These are phyloP conservation scores for Comarum palustre DNA, from an alignment of 306 rosid species.

Conservation along the genomic window DNA sequence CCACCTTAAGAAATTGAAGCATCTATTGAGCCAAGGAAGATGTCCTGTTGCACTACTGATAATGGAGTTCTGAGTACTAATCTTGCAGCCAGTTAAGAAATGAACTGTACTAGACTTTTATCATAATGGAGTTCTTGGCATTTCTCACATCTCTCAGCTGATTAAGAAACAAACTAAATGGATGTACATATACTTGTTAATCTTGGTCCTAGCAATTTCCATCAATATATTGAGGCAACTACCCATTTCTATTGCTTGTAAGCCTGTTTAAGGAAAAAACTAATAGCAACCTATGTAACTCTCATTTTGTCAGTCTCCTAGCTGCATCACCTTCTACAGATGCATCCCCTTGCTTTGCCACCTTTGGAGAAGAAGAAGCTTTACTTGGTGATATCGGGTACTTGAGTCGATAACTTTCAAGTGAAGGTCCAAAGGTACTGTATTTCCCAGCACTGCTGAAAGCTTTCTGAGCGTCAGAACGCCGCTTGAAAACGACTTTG, in stretches of 20 bases:
- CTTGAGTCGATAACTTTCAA: conserved; percentile 76
- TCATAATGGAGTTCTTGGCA: not conserved
- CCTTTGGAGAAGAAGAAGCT: conserved; percentile 16
- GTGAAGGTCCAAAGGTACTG: conserved; percentile 75
- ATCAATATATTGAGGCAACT: conserved; percentile 15
- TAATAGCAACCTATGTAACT: not conserved
- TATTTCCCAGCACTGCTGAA: conserved; percentile 85
- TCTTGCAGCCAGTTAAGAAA: conserved; percentile 13
- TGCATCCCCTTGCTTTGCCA: conserved; percentile 33
- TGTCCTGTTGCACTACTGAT: not conserved
- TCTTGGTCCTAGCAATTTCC: conserved; percentile 21
- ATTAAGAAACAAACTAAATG: conserved; percentile 19
- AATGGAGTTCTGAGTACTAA: not conserved
- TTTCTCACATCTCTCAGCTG: not conserved
- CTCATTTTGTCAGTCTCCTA: conserved; percentile 13
- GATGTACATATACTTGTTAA: conserved; percentile 7
- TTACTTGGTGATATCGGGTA: conserved; percentile 36
- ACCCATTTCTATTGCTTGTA: conserved; percentile 15
- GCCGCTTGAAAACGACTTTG: conserved; percentile 60
- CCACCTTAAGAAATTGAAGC: not conserved
- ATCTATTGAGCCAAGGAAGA: not conserved
- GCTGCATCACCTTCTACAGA: conserved; percentile 26
- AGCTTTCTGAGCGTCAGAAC: conserved; percentile 65
- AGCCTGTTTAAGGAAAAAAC: not conserved
- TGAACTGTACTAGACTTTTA: not conserved